A percentile compares a stretch with the other conserved stretches of the same genome.
These are phyloP conservation scores for Phytopythium mirpurense DNA, from an alignment of 352 stramenopile species.

Conservation along the genomic window DNA sequence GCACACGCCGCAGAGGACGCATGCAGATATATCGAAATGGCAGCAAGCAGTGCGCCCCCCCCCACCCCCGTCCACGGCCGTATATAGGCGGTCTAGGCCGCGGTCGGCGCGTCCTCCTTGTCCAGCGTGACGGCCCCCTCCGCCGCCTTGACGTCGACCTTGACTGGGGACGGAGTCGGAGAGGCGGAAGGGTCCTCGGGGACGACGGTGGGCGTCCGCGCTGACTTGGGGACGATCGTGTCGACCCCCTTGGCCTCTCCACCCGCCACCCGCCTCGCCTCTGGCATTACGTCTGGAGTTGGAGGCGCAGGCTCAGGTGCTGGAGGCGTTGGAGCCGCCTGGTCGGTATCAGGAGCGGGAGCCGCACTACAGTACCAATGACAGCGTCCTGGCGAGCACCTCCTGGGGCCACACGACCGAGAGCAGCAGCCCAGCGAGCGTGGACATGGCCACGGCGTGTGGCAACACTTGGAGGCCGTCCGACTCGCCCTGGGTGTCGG, in stretches of 20 bases:
- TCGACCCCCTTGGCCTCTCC: neutral
- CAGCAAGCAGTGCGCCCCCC: neutral
- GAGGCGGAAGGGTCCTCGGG: neutral
- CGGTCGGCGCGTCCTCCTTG: too few species aligned
- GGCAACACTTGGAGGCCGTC: too few species aligned
- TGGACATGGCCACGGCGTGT: conserved; percentile 69
- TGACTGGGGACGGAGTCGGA: neutral
- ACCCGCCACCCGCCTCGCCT: too few species aligned
- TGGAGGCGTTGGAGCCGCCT: neutral
- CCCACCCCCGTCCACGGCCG: too few species aligned
- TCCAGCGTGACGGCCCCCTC: too few species aligned
- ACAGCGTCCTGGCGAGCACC: conserved; percentile 30
- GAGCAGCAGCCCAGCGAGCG: conserved; percentile 47
- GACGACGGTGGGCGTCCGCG: neutral
- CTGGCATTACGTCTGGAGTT: conserved; percentile 5
- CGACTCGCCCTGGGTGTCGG: too few species aligned
- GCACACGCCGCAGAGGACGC: neutral
- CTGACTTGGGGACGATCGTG: conserved; percentile 1
- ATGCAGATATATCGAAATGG: neutral
- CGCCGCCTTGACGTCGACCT: too few species aligned
- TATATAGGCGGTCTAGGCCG: too few species aligned
- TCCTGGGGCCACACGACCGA: conserved; percentile 47
- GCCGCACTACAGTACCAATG: too few species aligned
- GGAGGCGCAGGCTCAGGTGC: too few species aligned
- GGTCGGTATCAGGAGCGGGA: neutral